Evolutionary conservation across 202 grass and related monocot genomes (phyloP).

Genomic region (Carex arenaria): DNA sequence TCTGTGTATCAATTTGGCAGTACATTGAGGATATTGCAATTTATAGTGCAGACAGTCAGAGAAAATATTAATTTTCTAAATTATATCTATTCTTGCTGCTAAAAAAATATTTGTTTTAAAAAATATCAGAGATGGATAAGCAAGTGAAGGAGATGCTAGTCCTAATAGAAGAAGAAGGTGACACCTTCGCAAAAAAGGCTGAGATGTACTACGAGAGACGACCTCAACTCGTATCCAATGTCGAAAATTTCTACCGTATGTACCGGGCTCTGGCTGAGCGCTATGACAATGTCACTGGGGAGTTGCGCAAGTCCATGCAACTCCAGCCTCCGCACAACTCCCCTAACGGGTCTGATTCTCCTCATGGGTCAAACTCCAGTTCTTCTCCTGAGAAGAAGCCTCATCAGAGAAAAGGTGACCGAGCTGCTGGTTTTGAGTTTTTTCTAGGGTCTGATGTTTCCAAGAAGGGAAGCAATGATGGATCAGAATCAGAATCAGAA

Average conservation of each 20-base stretch:
- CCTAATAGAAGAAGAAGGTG: slow-evolving; percentile 86
- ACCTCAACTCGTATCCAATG: slow-evolving; percentile 61
- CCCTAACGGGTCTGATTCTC: slow-evolving; percentile 42
- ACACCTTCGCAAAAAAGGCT: slow-evolving; percentile 92
- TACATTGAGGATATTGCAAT: neutral
- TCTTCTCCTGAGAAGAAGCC: slow-evolving; percentile 37
- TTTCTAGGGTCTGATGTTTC: slow-evolving; percentile 42
- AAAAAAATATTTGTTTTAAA: slow-evolving; percentile 2
- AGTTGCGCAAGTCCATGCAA: slow-evolving; percentile 61
- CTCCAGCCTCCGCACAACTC: slow-evolving; percentile 56
- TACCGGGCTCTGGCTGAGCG: slow-evolving; percentile 86
- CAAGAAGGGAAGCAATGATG: slow-evolving; percentile 46
- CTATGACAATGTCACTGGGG: slow-evolving; percentile 90
- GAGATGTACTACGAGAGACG: slow-evolving; percentile 84
- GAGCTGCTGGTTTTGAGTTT: slow-evolving; percentile 52
- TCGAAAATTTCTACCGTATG: slow-evolving; percentile 95
- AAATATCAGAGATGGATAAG: slow-evolving; percentile 71
- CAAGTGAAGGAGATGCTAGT: slow-evolving; percentile 93
- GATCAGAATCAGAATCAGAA: slow-evolving; percentile 63
- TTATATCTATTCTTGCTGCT: neutral
- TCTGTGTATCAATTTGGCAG: neutral
- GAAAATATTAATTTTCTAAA: neutral
- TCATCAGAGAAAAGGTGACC: slow-evolving; percentile 30
- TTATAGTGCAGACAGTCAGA: neutral
- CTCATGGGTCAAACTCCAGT: slow-evolving; percentile 44